Evolutionary conservation across 2,329 filamentous ascomycete genomes (phyloP).

Genomic region (Paradendryphiella salina): DNA sequence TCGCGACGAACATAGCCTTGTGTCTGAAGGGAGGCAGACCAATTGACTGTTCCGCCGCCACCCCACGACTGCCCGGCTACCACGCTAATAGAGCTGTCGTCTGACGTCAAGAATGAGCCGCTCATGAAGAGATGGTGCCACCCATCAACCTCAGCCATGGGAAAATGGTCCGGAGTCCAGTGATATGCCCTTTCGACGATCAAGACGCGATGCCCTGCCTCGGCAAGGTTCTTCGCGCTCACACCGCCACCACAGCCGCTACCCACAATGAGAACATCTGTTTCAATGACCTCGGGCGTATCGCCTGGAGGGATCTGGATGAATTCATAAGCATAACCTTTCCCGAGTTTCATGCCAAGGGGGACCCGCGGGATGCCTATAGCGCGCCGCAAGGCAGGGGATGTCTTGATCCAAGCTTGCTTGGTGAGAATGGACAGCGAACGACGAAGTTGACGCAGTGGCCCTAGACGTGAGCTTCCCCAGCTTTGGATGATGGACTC

Average conservation of each 20-base stretch:
- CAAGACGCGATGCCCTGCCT: conserved; percentile 73
- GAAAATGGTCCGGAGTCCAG: conserved; percentile 71
- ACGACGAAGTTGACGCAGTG: conserved; percentile 61
- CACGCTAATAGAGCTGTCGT: conserved; percentile 58
- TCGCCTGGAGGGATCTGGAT: conserved; percentile 62
- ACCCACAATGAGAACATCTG: conserved; percentile 83
- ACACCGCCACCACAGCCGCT: conserved; percentile 86
- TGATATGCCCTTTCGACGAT: conserved; percentile 84
- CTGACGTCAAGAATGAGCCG: conserved; percentile 61
- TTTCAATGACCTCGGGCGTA: conserved; percentile 65
- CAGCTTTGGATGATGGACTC: conserved; percentile 66
- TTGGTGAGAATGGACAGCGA: conserved; percentile 60
- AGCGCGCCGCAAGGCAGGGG: conserved; percentile 58
- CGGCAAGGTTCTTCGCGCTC: conserved; percentile 75
- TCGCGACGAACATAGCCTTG: conserved; percentile 77
- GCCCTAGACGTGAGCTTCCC: conserved; percentile 60
- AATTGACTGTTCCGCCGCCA: conserved; percentile 87
- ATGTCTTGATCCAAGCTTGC: conserved; percentile 60
- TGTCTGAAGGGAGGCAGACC: conserved; percentile 69
- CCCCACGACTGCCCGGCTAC: conserved; percentile 76
- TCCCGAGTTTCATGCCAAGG: conserved; percentile 56
- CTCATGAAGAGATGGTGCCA: conserved; percentile 70
- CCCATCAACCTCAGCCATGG: conserved; percentile 69
- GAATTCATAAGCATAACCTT: conserved; percentile 63
- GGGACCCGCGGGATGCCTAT: conserved; percentile 63